Evolutionary conservation across 2,329 filamentous ascomycete species (phyloP).

Genomic region (Ophiostoma sp.): DNA sequence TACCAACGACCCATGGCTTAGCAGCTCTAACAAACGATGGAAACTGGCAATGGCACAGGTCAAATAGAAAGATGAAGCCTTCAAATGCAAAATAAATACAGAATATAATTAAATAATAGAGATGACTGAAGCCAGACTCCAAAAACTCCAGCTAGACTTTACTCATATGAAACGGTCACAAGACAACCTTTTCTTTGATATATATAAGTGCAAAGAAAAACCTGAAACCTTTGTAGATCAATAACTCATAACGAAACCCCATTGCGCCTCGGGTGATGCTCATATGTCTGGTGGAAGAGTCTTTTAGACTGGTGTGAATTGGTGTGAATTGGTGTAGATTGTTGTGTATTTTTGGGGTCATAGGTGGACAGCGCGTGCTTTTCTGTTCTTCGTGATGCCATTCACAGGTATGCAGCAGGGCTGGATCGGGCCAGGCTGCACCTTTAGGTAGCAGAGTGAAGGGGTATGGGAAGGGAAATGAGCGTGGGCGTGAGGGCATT

Average conservation of each 20-base stretch:
- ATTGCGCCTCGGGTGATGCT: slow-evolving; percentile 21
- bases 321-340: slow-evolving; percentile 4
- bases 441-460: neutral
- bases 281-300: neutral
- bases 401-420: no score
- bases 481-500: slow-evolving; percentile 1
- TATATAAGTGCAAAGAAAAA: slow-evolving; percentile 11
- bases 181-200: slow-evolving; percentile 16
- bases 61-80: neutral
- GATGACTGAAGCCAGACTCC: slow-evolving; percentile 20
- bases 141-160: slow-evolving; percentile 21
- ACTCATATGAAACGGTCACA: slow-evolving; percentile 18
- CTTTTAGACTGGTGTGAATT: slow-evolving; percentile 9
- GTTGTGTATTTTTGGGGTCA: neutral
- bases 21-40: neutral
- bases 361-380: no score
- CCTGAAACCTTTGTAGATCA: slow-evolving; percentile 7
- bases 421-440: no score
- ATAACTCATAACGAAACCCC: slow-evolving; percentile 7
- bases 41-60: no score
- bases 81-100: neutral
- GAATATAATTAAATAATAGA: slow-evolving; percentile 14
- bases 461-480: neutral
- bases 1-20: neutral
- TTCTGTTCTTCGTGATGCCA: neutral